Base-by-base conservation (phyloP, 495 filamentous ascomycete genomes). In the Hypoxylon trugodes region DNA sequence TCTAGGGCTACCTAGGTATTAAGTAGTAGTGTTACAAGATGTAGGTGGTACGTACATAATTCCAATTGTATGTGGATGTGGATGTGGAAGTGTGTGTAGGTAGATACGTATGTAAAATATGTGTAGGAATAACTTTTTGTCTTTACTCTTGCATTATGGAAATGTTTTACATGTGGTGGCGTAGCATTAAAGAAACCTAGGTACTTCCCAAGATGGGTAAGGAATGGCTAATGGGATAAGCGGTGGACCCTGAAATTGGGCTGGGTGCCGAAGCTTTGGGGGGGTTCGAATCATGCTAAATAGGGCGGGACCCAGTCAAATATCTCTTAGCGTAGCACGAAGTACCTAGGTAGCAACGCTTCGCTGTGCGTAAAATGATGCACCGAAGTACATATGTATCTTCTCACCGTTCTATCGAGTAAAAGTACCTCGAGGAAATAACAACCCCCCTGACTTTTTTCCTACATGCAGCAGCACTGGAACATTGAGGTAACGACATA, bases 131-230 rank as follows among this genome's bases (percentile, higher is more conserved):
- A 10, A 12, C 13, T 35, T 10, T 35, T 35, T 3, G 10, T 35
- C 32, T 16, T 18, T 38, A 16, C 5, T 18, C n/a, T 38, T 38
- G 6, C 12, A 9, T n/a, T n/a, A n/a, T n/a, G n/a, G n/a, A n/a
- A n/a, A n/a, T n/a, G n/a, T n/a, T 51, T 30, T 56, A 26, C 59
- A 56, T 62, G 59, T 62, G 59, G 50, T 40, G 28, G 50, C 35
- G 59, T 62, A 41, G 59, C 19, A 62, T 50, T 61, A 0, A 6
- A 43, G n/a, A n/a, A 30, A 46, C 26, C 3, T 30, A 21, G 26
- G 15, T 19, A 21, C 26, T 48, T 51, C 35, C 16, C 30, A 1
- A 10, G 26, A 37, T 38, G 38, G 28, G 28, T 10, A 30, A 30
- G 4, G 28, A 30, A 30, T 5, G 4, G 28, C 28, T n/a, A 48